phyloP scores from a whole-genome alignment of 2,329 filamentous ascomycete species.

The Colletotrichum sp. region DNA sequence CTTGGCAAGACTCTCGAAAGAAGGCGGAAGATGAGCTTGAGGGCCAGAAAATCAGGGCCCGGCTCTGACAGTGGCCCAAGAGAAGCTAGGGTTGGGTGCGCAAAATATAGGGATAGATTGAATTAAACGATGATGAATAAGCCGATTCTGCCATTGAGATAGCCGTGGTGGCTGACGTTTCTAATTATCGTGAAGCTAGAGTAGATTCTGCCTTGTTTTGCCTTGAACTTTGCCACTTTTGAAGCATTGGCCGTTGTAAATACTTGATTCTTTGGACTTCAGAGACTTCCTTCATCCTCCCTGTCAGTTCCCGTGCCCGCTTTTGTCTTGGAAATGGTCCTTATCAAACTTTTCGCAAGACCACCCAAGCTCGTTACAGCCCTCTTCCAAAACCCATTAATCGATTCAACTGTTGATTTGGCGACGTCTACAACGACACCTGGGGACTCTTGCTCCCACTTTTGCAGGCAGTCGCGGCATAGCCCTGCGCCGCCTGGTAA shows the following conservation, averaged over 20 bases:
- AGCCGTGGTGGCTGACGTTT: too few species aligned
- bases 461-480: not conserved
- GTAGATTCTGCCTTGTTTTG: not conserved
- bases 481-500: not conserved
- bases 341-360: not conserved
- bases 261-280: not conserved
- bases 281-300: not conserved
- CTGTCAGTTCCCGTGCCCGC: not conserved
- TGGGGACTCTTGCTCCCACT: not conserved
- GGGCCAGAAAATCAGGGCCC: not conserved
- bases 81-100: not conserved
- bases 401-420: not conserved
- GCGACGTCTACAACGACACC: not conserved
- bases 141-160: too few species aligned
- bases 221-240: not conserved
- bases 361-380: not conserved
- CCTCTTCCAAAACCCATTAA: not conserved
- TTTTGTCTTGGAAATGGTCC: not conserved
- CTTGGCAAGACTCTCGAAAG: conserved; percentile 31
- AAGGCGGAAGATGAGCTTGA: conserved; percentile 28
- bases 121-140: not conserved
- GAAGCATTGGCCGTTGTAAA: not conserved
- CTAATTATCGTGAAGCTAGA: not conserved
- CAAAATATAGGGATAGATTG: not conserved
- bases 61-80: not conserved